A percentile compares a stretch with the other conserved stretches of the same genome.
These are phyloP conservation scores for Lipomyces starkeyi DNA, from an alignment of 805 yeast species.

Conservation along the genomic window DNA sequence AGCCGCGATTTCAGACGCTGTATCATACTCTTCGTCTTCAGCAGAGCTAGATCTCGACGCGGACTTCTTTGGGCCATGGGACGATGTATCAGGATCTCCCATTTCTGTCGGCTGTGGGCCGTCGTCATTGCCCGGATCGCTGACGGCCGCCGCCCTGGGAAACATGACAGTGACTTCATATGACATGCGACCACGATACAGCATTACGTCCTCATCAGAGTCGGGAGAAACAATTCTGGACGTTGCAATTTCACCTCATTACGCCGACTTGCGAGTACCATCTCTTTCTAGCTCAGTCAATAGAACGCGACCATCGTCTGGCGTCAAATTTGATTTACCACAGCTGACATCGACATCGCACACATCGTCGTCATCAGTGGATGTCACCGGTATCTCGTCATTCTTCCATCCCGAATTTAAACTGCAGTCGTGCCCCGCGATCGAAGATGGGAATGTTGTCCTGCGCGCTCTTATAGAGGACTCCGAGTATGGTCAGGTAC, in stretches of 20 bases:
- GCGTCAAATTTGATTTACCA: conserved; percentile 1
- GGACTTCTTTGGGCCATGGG: conserved; percentile 19
- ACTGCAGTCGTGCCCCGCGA: not conserved
- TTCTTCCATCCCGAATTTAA: not conserved
- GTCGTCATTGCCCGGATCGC: not conserved
- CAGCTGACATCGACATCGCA: not conserved
- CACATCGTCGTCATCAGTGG: not conserved
- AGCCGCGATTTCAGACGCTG: not conserved
- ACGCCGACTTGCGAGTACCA: not conserved
- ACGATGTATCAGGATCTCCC: conserved; percentile 1
- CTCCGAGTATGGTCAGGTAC: not conserved
- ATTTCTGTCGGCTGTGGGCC: not conserved
- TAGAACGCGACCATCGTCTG: not conserved
- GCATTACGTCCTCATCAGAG: not conserved
- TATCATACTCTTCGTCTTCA: not conserved
- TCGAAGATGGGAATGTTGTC: not conserved
- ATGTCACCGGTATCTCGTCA: not conserved
- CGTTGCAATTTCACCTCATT: not conserved
- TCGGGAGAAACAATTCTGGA: not conserved
- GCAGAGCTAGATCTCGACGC: not conserved
- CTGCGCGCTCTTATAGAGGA: not conserved
- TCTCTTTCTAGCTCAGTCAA: not conserved
- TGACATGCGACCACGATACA: not conserved
- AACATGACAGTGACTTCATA: conserved; percentile 2
- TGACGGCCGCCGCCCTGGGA: not conserved